phyloP scores from a whole-genome alignment of 192 early-diverging fungal genomes.

The Podila epicladia region DNA sequence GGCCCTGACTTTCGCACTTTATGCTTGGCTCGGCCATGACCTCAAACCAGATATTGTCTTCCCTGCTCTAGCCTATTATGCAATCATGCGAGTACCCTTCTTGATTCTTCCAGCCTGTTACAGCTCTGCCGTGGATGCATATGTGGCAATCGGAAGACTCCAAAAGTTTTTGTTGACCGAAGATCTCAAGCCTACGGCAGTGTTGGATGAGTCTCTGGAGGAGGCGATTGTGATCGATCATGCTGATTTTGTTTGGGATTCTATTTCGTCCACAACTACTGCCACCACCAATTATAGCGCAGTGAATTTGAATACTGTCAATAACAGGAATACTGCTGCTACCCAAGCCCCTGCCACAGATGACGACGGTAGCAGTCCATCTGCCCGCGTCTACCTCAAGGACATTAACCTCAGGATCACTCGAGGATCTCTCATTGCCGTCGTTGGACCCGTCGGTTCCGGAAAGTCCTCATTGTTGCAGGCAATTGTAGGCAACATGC shows the following conservation, averaged over 20 bases:
- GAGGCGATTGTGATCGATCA: constrained; percentile 70
- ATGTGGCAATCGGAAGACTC: constrained; percentile 70
- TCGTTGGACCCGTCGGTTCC: constrained; percentile 70
- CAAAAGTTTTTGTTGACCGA: constrained; percentile 65
- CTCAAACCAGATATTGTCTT: too few relatives aligned
- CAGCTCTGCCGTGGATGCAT: constrained; percentile 66
- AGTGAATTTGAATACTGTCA: too few relatives aligned
- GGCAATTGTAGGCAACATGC: constrained; percentile 64
- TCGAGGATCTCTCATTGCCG: constrained; percentile 63
- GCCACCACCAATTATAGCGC: not conserved
- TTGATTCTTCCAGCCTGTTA: constrained; percentile 70
- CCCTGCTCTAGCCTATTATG: too few relatives aligned
- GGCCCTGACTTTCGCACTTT: constrained; percentile 19
- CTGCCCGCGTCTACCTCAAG: constrained; percentile 30
- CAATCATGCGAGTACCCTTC: constrained; percentile 69
- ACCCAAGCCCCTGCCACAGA: too few relatives aligned
- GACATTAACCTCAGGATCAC: constrained; percentile 58
- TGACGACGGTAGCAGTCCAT: too few relatives aligned
- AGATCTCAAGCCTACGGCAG: constrained; percentile 49
- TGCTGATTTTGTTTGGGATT: constrained; percentile 64
- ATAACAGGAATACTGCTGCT: too few relatives aligned
- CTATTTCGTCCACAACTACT: constrained; percentile 64
- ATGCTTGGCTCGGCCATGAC: too few relatives aligned
- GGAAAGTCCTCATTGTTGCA: constrained; percentile 72
- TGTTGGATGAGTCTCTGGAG: not conserved